These are phyloP conservation scores for Pholiota adiposa DNA, from an alignment of 1,284 basidiomycete genomes.

Conservation along the genomic window DNA sequence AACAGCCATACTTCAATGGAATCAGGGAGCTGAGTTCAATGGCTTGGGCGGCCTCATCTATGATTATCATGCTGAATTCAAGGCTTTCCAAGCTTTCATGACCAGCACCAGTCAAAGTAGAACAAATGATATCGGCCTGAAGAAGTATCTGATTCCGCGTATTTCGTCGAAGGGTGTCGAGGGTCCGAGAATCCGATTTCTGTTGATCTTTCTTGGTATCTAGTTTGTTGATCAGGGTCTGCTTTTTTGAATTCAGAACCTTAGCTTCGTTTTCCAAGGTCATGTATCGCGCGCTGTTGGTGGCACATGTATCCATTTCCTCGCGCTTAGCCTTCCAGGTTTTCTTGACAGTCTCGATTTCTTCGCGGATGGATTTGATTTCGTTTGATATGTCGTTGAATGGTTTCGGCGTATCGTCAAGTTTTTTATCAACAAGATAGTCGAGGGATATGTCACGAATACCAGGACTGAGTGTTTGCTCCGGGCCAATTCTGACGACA, in stretches of 20 bases:
- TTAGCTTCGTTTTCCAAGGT: slow-evolving; percentile 72
- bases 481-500: slow-evolving; percentile 89
- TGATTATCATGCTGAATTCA: slow-evolving; percentile 95
- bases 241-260: slow-evolving; percentile 67
- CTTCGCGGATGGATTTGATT: slow-evolving; percentile 63
- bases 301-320: slow-evolving; percentile 54
- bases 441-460: slow-evolving; percentile 92
- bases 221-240: slow-evolving; percentile 68
- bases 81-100: slow-evolving; percentile 86
- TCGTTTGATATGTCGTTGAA: slow-evolving; percentile 57
- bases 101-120: slow-evolving; percentile 92
- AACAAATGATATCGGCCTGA: slow-evolving; percentile 93
- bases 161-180: slow-evolving; percentile 80
- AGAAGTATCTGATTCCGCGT: slow-evolving; percentile 78
- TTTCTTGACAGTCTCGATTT: slow-evolving; percentile 72
- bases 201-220: slow-evolving; percentile 84
- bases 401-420: slow-evolving; percentile 54
- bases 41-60: slow-evolving; percentile 98
- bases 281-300: slow-evolving; percentile 53
- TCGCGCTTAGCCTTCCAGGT: slow-evolving; percentile 65
- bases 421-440: slow-evolving; percentile 78
- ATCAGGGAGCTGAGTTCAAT: slow-evolving; percentile 97
- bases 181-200: slow-evolving; percentile 71
- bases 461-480: slow-evolving; percentile 78
- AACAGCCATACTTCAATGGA: slow-evolving; percentile 88